A percentile compares a stretch with the other conserved stretches of the same genome.
These are phyloP conservation scores for Melanogaster broomeanus DNA, from an alignment of 768 basidiomycete genomes.

Conservation along the genomic window DNA sequence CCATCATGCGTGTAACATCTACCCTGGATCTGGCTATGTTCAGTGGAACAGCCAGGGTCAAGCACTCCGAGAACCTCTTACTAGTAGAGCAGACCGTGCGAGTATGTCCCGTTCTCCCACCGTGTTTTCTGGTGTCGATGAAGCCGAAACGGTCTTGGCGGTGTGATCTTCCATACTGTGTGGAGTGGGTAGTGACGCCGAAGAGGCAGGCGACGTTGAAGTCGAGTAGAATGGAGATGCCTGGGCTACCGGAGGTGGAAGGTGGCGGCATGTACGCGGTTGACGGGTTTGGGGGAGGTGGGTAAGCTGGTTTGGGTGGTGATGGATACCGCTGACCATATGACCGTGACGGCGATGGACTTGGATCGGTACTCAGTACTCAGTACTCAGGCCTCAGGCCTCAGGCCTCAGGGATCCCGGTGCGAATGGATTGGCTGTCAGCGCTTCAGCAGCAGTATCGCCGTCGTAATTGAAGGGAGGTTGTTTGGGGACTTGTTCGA, in stretches of 20 bases:
- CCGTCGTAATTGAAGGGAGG: too few relatives aligned
- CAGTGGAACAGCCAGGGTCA: too few relatives aligned
- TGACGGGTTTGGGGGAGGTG: conserved; percentile 11
- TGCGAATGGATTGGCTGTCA: too few relatives aligned
- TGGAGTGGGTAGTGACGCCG: conserved; percentile 62
- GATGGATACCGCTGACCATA: conserved; percentile 33
- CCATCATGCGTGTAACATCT: too few relatives aligned
- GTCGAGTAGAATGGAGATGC: conserved; percentile 51
- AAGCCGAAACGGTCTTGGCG: conserved; percentile 48
- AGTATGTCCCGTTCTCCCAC: too few relatives aligned
- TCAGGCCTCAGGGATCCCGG: too few relatives aligned
- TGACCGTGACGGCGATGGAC: conserved; percentile 28
- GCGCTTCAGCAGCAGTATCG: too few relatives aligned
- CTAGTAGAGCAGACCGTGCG: too few relatives aligned
- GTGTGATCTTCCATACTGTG: conserved; percentile 50
- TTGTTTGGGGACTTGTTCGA: too few relatives aligned
- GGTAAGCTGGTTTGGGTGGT: conserved; percentile 29
- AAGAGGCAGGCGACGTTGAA: conserved; percentile 60
- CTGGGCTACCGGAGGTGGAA: conserved; percentile 53
- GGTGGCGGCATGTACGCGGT: conserved; percentile 29
- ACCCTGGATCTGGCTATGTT: too few relatives aligned
- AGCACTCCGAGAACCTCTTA: too few relatives aligned
- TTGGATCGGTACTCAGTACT: conserved; percentile 25
- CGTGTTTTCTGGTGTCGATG: conserved; percentile 39
- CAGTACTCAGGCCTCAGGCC: too few relatives aligned